Base-by-base conservation (phyloP, 495 filamentous ascomycete genomes). In the Rusavskia elegans region DNA sequence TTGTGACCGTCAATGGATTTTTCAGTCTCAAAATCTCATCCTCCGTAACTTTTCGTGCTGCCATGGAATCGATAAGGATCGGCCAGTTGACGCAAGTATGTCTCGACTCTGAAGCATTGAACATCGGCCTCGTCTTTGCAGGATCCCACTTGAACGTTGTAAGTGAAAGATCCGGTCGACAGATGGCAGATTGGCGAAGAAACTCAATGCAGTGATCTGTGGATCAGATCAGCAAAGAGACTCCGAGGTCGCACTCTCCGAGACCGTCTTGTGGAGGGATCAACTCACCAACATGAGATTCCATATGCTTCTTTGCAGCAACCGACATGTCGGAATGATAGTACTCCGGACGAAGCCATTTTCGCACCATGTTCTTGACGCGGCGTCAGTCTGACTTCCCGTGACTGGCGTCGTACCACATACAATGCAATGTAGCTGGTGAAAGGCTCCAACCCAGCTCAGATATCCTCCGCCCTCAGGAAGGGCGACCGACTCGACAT, bases 381-480 rank as follows among this genome's bases (percentile, higher is more conserved):
- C 13, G 1, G 1, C 2, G 13, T 35, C 32, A 35, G 32, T 35
- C 13, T 13, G 0, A 10, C 9, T 7, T 5, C 13, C 32, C 2
- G 6, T 0, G 5, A 11, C 2, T 0, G 13, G 9, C 32, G 2
- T 10, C 0, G 7, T 14, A 35, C 9, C 32, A 55, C 56, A 5
- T 17, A 58, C 56, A 5, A 66, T 50, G 30, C 66, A 68, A 49
- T 68, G 66, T 0, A 67, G 38, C 27, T 63, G 52, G 42, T 68
- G 66, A 40, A 59, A 62, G 6, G 67, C 64, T 10, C 61, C 61
- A 29, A 68, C 9, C 45, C 57, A 60, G 3, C 53, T 64, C 19
- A 64, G 38, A 48, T 66, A 64, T 32, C 64, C 63, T 30, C 64
- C 63, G 23, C 55, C 57, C 16, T 59, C 57, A 11, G 62, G 48